Evolutionary conservation across 345 rosid species (phyloP).

Genomic region (Cardiospermum halicacabum): DNA sequence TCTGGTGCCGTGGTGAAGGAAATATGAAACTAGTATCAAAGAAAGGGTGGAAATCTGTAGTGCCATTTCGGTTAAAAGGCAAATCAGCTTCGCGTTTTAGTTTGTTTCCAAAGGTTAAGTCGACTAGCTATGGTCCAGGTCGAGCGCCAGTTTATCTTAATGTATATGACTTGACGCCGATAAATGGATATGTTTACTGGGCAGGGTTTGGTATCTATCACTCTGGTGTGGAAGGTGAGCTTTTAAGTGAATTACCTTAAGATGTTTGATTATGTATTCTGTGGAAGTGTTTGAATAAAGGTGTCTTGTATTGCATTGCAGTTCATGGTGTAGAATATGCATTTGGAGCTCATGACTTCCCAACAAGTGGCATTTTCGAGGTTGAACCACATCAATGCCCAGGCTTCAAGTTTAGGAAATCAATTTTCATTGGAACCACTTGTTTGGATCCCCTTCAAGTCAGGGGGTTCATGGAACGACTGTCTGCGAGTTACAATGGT

Average conservation of each 20-base stretch:
- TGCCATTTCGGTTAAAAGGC: conserved; percentile 47
- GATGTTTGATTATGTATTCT: conserved; percentile 2
- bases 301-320: conserved; percentile 26
- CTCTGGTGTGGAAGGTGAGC: conserved; percentile 97
- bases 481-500: conserved; percentile 72
- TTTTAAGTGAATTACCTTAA: conserved; percentile 15
- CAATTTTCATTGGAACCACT: conserved; percentile 85
- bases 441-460: conserved; percentile 71
- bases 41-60: conserved; percentile 58
- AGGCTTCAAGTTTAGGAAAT: conserved; percentile 90
- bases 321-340: conserved; percentile 97
- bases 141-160: conserved; percentile 78
- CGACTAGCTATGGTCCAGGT: conserved; percentile 52
- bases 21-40: conserved; percentile 59
- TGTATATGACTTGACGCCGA: conserved; percentile 86
- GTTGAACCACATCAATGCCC: conserved; percentile 92
- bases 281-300: not conserved
- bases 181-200: conserved; percentile 91
- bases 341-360: conserved; percentile 90
- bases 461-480: conserved; percentile 82
- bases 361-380: conserved; percentile 92
- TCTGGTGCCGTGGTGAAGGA: conserved; percentile 18
- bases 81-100: conserved; percentile 69
- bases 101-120: conserved; percentile 64
- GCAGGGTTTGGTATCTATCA: conserved; percentile 96